Base-by-base conservation (phyloP, 169 alveolate genomes). In the Cyclospora cayetanensis region DNA sequence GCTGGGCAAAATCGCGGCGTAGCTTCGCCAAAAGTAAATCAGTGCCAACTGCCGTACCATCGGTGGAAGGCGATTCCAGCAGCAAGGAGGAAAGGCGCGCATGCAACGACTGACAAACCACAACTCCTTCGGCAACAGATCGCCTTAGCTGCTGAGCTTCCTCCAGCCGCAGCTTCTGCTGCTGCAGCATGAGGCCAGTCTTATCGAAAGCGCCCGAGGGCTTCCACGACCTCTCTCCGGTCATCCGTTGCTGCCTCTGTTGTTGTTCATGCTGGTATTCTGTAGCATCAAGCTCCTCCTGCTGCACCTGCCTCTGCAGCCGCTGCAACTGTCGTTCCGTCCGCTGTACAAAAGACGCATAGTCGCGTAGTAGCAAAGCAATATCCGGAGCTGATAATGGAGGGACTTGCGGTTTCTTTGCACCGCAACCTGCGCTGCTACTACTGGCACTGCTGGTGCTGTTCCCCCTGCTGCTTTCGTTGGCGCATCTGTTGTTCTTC, bases 1-100 rank as follows among this genome's bases (percentile, higher is more conserved):
- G 84, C 84, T 74, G 84, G 65, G 25, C 65, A 39, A 74, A 74
- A 50, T 74, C 84, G 27, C 84, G 84, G 41, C 84, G 84, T 39
- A 74, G 39, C 25, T 74, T 74, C 42, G 60, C 63, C 39, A 74
- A 60, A 53, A 74, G 43, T 60, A 74, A n/a, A 53, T 74, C 84
- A 60, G 39, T 39, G 65, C 84, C 84, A 25, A 60, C 63, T 41
- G 63, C 84, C 37, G 39, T 5, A 74, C 18, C 84, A n/a, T n/a
- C n/a, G n/a, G n/a, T n/a, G n/a, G n/a, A n/a, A 12, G 82, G 55
- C 43, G 84, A 74, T n/a, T 74, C 55, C 39, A 41, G 37, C 39
- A 74, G 84, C 42, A 74, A 39, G n/a, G 27, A 74, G 22, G 42
- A 22, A 35, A 74, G 63, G 29, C 84, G 84, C 25, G 84, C 20